Conservation (phyloP, 2,329 filamentous ascomycete genomes). For the Penicillium palitans region DNA sequence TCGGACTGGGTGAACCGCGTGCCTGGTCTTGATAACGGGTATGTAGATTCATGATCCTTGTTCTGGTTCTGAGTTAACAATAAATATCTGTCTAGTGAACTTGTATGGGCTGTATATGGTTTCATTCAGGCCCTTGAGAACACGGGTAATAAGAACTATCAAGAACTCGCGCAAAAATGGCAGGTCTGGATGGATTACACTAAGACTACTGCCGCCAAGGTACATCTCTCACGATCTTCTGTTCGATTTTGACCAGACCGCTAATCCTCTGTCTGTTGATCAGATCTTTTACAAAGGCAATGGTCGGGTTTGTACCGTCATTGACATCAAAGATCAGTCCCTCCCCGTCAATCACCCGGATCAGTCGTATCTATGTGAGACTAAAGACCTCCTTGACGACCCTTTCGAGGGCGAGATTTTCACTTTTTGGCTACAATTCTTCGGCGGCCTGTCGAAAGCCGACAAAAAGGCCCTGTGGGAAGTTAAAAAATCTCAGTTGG, state of each 20-base stretch:
- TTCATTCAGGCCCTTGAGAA: constrained; percentile 42
- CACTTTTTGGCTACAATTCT: constrained; percentile 46
- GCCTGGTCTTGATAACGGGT: constrained; percentile 47
- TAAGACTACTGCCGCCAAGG: constrained; percentile 38
- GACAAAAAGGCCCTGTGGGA: constrained; percentile 43
- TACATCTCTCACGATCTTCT: not conserved
- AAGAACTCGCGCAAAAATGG: constrained; percentile 40
- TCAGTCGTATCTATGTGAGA: constrained; percentile 42
- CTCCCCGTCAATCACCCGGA: constrained; percentile 29
- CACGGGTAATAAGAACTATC: constrained; percentile 21
- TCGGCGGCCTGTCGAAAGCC: constrained; percentile 32
- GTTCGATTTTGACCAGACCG: not conserved
- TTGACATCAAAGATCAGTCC: constrained; percentile 38
- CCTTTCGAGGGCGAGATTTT: constrained; percentile 49
- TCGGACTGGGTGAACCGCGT: constrained; percentile 43
- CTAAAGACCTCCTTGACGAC: constrained; percentile 39
- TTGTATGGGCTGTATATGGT: constrained; percentile 48
- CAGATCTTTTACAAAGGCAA: constrained; percentile 41
- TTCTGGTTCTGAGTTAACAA: not conserved
- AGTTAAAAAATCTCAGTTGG: constrained; percentile 41
- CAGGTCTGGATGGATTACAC: constrained; percentile 46
- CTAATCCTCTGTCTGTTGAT: not conserved
- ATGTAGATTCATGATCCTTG: not conserved
- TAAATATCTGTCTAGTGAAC: constrained; percentile 31
- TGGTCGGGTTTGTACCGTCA: constrained; percentile 46